These are phyloP conservation scores for Rosellinia necatrix DNA, from an alignment of 2,329 filamentous ascomycete species.

Conservation along the genomic window DNA sequence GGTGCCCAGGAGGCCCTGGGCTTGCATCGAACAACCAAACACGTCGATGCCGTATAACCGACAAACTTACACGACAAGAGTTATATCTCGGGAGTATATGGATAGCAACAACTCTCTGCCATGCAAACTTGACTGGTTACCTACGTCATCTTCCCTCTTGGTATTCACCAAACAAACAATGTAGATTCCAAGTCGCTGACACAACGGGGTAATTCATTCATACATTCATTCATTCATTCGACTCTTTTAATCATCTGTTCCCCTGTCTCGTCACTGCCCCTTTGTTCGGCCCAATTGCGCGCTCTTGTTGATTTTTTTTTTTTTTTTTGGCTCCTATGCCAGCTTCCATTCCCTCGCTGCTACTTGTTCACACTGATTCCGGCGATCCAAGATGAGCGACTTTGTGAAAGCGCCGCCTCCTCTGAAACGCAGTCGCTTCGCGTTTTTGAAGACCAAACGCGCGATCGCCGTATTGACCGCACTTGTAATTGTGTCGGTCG, in stretches of 20 bases:
- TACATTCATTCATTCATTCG: neutral
- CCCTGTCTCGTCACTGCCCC: neutral
- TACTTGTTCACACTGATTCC: neutral
- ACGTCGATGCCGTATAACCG: too few species aligned
- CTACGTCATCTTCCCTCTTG: conserved; percentile 8
- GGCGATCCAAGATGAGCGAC: conserved; percentile 5
- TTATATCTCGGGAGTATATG: too few species aligned
- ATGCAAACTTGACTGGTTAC: too few species aligned
- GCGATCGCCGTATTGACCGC: conserved; percentile 28
- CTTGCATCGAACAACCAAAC: too few species aligned
- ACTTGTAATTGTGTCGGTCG: conserved; percentile 27
- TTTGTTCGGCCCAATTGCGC: too few species aligned
- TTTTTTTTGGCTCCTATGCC: neutral
- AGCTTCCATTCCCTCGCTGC: neutral
- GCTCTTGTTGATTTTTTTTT: neutral
- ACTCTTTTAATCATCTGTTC: too few species aligned
- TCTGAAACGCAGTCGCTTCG: conserved; percentile 24
- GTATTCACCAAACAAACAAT: neutral
- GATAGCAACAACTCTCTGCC: too few species aligned
- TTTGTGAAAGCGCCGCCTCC: conserved; percentile 17
- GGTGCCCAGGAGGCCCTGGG: too few species aligned
- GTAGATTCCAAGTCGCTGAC: too few species aligned
- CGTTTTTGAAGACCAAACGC: conserved; percentile 33
- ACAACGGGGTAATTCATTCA: too few species aligned
- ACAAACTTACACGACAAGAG: too few species aligned